These are phyloP conservation scores for Marchantia polymorpha DNA, from an alignment of 225 moss, liverwort and hornwort species.

Conservation along the genomic window DNA sequence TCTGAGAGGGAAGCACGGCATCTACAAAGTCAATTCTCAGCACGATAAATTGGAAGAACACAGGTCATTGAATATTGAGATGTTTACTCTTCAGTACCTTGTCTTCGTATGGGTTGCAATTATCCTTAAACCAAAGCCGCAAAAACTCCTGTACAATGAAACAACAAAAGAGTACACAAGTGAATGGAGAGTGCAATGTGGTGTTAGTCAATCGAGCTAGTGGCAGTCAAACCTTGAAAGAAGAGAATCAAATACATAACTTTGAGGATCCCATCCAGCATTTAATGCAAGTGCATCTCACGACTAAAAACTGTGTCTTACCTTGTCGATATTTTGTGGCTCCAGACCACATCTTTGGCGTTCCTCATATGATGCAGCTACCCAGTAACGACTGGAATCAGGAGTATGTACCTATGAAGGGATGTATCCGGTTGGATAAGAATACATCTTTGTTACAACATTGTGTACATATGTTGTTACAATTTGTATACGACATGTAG, in stretches of 20 bases:
- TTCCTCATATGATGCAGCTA: constrained; percentile 83
- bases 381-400: constrained; percentile 96
- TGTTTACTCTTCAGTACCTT: constrained; percentile 25
- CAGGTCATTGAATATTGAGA: neutral
- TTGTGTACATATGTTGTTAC: too few relatives aligned
- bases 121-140: constrained; percentile 46
- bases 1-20: constrained; percentile 17
- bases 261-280: neutral
- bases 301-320: constrained; percentile 8
- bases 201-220: neutral
- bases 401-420: constrained; percentile 77
- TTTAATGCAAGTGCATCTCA: neutral
- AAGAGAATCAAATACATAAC: neutral
- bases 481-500: too few relatives aligned
- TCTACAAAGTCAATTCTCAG: neutral
- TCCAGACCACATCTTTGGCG: constrained; percentile 74
- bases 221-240: neutral
- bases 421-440: neutral
- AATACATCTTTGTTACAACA: too few relatives aligned
- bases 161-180: neutral
- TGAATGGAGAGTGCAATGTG: neutral
- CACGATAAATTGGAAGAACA: neutral
- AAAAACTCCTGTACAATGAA: constrained; percentile 41
- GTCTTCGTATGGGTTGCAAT: constrained; percentile 47
- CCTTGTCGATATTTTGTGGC: constrained; percentile 98